Percentiles rank a stretch among this genome's conserved stretches.
Evolutionary conservation across 1,284 basidiomycete genomes (phyloP).

Genomic region (Ustilago sp.): DNA sequence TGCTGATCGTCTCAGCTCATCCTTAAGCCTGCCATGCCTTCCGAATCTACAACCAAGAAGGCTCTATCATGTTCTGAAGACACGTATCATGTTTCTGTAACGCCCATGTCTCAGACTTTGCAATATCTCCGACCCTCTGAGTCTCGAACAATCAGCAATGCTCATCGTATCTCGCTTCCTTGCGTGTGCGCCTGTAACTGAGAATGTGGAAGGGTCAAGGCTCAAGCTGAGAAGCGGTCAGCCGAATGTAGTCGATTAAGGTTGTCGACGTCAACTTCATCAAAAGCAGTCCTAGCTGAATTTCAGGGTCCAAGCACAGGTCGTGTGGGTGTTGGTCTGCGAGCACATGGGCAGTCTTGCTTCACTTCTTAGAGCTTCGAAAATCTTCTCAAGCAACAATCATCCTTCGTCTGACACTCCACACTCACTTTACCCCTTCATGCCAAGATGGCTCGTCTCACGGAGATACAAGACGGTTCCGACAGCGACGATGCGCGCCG

Average conservation of each 20-base stretch:
- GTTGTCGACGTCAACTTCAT: background rate
- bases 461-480: conserved; percentile 38
- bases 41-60: background rate
- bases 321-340: conserved; percentile 13
- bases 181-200: background rate
- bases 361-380: background rate
- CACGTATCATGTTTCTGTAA: conserved; percentile 8
- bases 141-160: background rate
- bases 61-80: background rate
- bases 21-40: background rate
- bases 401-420: background rate
- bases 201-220: background rate
- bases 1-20: background rate
- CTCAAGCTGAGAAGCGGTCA: background rate
- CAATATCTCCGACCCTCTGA: background rate
- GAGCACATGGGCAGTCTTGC: background rate
- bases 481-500: conserved; percentile 28
- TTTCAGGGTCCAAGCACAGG: conserved; percentile 17
- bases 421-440: background rate
- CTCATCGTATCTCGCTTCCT: background rate
- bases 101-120: background rate
- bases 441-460: conserved; percentile 36
- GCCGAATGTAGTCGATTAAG: too few species aligned
- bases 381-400: conserved; percentile 4
- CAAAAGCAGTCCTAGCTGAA: background rate